Conservation (phyloP, 1,284 basidiomycete genomes). For the Somion occarium region DNA sequence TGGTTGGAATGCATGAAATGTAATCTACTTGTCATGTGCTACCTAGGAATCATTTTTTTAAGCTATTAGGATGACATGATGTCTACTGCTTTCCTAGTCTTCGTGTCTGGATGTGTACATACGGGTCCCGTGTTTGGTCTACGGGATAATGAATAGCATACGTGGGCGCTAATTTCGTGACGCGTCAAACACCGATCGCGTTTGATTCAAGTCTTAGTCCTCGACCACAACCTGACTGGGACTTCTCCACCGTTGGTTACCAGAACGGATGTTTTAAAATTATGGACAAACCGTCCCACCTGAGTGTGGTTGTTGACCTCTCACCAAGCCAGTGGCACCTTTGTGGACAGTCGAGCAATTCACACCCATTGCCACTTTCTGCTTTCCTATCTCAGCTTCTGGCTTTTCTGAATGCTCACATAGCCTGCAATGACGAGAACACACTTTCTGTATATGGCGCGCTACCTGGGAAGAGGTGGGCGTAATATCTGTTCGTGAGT, state of each 20-base stretch:
- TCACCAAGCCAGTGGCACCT: constrained; percentile 80
- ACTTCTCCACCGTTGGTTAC: too few relatives aligned
- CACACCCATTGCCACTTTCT: constrained; percentile 53
- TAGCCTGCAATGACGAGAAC: constrained; percentile 90
- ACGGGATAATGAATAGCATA: too few relatives aligned
- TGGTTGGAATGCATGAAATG: constrained; percentile 22
- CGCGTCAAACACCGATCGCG: neutral
- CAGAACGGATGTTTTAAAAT: neutral
- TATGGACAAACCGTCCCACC: constrained; percentile 61
- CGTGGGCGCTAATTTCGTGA: neutral
- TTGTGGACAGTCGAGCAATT: constrained; percentile 43
- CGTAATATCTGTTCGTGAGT: constrained; percentile 8
- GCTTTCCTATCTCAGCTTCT: constrained; percentile 78
- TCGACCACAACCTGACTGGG: too few relatives aligned
- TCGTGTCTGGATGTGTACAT: too few relatives aligned
- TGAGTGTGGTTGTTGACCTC: constrained; percentile 81
- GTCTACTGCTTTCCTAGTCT: too few relatives aligned
- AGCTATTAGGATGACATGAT: too few relatives aligned
- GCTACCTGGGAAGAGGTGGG: constrained; percentile 74
- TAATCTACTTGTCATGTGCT: too few relatives aligned
- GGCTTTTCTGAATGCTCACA: constrained; percentile 90
- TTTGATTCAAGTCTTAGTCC: neutral
- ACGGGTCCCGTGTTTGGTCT: too few relatives aligned
- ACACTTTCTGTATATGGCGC: constrained; percentile 90
- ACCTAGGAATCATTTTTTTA: too few relatives aligned